These are phyloP conservation scores for Nicotiana noctiflora DNA, from an alignment of 257 asterid genomes.

Conservation along the genomic window DNA sequence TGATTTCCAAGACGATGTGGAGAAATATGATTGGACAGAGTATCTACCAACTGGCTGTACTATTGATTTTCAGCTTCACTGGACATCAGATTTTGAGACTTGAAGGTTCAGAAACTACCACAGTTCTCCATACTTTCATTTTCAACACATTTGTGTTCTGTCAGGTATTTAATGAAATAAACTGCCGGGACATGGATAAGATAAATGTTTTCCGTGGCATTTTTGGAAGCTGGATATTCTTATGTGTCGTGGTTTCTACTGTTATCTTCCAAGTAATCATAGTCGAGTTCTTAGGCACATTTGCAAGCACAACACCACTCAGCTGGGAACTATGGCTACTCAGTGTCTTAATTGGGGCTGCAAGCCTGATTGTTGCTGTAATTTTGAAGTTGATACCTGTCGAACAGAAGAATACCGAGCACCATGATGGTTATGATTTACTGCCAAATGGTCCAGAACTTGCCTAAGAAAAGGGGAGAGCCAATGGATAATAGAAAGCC, in stretches of 20 bases:
- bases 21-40: conserved; percentile 78
- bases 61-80: conserved; percentile 41
- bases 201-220: conserved; percentile 59
- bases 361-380: conserved; percentile 41
- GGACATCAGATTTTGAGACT: conserved; percentile 50
- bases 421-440: conserved; percentile 64
- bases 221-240: conserved; percentile 60
- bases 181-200: conserved; percentile 83
- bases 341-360: conserved; percentile 49
- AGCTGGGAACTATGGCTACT: conserved; percentile 47
- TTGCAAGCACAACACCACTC: conserved; percentile 60
- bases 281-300: conserved; percentile 53
- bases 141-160: conserved; percentile 88
- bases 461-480: conserved; percentile 23
- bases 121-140: conserved; percentile 55
- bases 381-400: conserved; percentile 57
- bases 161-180: conserved; percentile 79
- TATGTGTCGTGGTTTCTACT: conserved; percentile 39
- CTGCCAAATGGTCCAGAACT: conserved; percentile 68
- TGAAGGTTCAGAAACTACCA: conserved; percentile 34
- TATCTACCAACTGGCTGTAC: conserved; percentile 55
- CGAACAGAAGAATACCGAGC: conserved; percentile 18
- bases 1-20: conserved; percentile 79
- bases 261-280: conserved; percentile 59
- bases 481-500: neutral